Conservation (phyloP, 768 basidiomycete genomes). For the Solioccasus polychromus region DNA sequence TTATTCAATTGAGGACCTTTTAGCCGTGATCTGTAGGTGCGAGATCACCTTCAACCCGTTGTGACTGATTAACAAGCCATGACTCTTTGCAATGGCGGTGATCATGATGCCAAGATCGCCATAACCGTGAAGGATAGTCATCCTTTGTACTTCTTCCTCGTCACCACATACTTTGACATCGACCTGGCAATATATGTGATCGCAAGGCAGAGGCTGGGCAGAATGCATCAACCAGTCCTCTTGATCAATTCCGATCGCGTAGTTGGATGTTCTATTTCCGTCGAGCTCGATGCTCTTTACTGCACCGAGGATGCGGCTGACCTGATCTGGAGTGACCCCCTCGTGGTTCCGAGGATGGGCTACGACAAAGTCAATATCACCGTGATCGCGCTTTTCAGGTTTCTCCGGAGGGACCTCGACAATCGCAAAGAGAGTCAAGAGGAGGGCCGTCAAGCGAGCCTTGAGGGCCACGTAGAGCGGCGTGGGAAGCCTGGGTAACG, state of each 20-base stretch:
- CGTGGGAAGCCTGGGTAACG: conserved; percentile 64
- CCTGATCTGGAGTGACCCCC: conserved; percentile 33
- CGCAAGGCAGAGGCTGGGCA: conserved; percentile 4
- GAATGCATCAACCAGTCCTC: conserved; percentile 37
- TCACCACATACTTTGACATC: conserved; percentile 61
- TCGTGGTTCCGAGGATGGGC: conserved; percentile 35
- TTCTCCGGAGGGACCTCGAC: conserved; percentile 60
- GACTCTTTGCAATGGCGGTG: conserved; percentile 50
- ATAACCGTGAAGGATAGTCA: conserved; percentile 58
- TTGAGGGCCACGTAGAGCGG: conserved; percentile 52
- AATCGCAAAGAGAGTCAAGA: conserved; percentile 46
- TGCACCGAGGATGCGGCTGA: conserved; percentile 46
- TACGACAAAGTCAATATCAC: conserved; percentile 70
- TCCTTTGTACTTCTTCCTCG: conserved; percentile 47
- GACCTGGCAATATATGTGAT: conserved; percentile 43
- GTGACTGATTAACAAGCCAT: conserved; percentile 47
- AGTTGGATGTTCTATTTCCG: conserved; percentile 60
- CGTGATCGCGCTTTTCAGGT: conserved; percentile 62
- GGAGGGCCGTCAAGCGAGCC: conserved; percentile 36
- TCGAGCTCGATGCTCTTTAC: conserved; percentile 43
- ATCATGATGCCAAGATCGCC: conserved; percentile 75
- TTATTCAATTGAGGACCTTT: conserved; percentile 20
- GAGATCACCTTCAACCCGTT: conserved; percentile 56
- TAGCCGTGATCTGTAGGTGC: not conserved
- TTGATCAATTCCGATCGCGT: conserved; percentile 46